Conservation (phyloP, 192 early-diverging fungal species). For the Coemansia sp. region DNA sequence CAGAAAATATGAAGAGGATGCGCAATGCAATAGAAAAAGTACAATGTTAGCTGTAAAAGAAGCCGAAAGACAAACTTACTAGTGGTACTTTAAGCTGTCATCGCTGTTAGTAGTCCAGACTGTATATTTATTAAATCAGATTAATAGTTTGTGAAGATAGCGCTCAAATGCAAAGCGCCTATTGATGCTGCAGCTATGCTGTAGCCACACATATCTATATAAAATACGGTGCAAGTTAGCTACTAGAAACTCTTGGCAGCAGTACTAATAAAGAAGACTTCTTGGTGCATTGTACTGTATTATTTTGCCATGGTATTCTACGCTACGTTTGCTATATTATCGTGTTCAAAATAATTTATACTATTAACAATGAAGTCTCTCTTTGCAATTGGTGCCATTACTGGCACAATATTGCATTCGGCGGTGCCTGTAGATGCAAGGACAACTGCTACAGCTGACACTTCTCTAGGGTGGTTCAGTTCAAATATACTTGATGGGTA, state of each 20-base stretch:
- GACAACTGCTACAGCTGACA: not conserved
- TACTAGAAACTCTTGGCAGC: not conserved
- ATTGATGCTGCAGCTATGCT: not conserved
- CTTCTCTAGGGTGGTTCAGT: conserved; percentile 3
- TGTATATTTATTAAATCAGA: not conserved
- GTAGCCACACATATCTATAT: not conserved
- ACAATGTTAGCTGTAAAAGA: not conserved
- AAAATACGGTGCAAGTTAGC: not conserved
- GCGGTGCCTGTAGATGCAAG: not conserved
- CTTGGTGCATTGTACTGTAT: too few species aligned
- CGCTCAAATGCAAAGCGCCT: too few species aligned
- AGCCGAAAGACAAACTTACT: not conserved
- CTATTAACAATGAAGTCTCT: not conserved
- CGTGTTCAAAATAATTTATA: too few species aligned
- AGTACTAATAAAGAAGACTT: not conserved
- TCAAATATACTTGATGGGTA: conserved; percentile 10
- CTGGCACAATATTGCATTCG: not conserved
- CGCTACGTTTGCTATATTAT: not conserved
- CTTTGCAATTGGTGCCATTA: not conserved
- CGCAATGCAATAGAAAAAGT: not conserved
- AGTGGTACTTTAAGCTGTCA: too few species aligned
- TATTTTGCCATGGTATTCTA: not conserved
- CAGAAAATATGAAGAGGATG: conserved; percentile 4
- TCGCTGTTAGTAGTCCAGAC: not conserved
- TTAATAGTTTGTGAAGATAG: not conserved